Evolutionary conservation across 129 eudicot species (phyloP).

Genomic region (Artemisia argyi): DNA sequence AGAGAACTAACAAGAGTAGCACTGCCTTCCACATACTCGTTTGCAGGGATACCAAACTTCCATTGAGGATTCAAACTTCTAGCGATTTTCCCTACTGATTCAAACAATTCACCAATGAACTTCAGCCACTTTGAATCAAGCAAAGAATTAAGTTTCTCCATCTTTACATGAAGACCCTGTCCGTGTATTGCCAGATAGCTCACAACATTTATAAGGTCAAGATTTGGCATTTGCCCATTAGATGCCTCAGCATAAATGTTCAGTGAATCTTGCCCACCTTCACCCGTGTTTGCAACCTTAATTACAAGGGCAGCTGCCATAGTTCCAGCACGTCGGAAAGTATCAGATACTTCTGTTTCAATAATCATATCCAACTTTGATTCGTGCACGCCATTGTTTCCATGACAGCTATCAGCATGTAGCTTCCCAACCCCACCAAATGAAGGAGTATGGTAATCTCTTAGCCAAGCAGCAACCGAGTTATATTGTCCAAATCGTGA

Average conservation of each 20-base stretch:
- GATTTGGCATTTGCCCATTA: constrained; percentile 99
- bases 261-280: constrained; percentile 54
- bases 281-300: constrained; percentile 57
- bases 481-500: constrained; percentile 78
- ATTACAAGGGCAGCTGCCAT: constrained; percentile 97
- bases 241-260: constrained; percentile 94
- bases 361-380: constrained; percentile 17
- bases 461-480: constrained; percentile 85
- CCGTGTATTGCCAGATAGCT: constrained; percentile 84
- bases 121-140: constrained; percentile 66
- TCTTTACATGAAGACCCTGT: constrained; percentile 71
- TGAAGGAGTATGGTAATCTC: constrained; percentile 73
- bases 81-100: constrained; percentile 63
- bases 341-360: constrained; percentile 38
- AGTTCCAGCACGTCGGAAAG: constrained; percentile 85
- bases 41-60: constrained; percentile 75
- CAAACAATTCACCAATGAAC: constrained; percentile 53
- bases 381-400: constrained; percentile 23
- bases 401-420: constrained; percentile 39
- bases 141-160: constrained; percentile 63
- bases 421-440: constrained; percentile 38
- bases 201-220: constrained; percentile 85
- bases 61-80: constrained; percentile 73
- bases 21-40: constrained; percentile 85
- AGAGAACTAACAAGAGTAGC: constrained; percentile 94